Conservation (phyloP, 257 asterid species). For the Ballota nigra region DNA sequence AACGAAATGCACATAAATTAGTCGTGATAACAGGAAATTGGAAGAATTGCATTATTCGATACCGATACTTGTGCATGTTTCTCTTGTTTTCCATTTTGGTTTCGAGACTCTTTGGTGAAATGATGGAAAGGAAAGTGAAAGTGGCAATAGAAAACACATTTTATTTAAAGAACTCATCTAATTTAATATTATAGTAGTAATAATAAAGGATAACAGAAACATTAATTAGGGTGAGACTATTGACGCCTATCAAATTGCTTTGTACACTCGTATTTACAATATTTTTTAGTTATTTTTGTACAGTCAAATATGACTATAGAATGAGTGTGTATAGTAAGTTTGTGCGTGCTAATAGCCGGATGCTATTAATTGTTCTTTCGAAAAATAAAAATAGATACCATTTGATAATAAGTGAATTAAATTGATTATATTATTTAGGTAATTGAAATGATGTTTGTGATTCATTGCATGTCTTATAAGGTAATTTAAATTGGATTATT, state of each 20-base stretch:
- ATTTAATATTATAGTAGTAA: background rate
- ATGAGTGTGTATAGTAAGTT: too few relatives aligned
- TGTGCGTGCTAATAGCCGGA: too few relatives aligned
- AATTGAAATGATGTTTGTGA: background rate
- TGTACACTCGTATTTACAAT: too few relatives aligned
- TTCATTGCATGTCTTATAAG: background rate
- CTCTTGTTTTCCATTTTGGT: constrained; percentile 26
- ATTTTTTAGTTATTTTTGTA: too few relatives aligned
- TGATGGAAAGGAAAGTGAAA: constrained; percentile 15
- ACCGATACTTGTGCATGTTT: constrained; percentile 45
- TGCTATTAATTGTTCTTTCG: background rate
- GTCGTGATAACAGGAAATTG: constrained; percentile 18
- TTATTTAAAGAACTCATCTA: background rate
- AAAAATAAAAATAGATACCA: background rate
- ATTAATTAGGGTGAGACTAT: too few relatives aligned
- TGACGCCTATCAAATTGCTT: too few relatives aligned
- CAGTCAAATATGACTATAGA: too few relatives aligned
- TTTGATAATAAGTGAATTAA: background rate
- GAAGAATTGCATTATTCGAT: constrained; percentile 12
- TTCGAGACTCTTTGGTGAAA: constrained; percentile 26
- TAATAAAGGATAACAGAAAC: too few relatives aligned
- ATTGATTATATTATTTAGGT: too few relatives aligned
- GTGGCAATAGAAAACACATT: background rate
- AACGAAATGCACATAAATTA: constrained; percentile 16
- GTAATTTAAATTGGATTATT: background rate